phyloP scores from a whole-genome alignment of 768 basidiomycete genomes.

The Hygrocybe punicea region DNA sequence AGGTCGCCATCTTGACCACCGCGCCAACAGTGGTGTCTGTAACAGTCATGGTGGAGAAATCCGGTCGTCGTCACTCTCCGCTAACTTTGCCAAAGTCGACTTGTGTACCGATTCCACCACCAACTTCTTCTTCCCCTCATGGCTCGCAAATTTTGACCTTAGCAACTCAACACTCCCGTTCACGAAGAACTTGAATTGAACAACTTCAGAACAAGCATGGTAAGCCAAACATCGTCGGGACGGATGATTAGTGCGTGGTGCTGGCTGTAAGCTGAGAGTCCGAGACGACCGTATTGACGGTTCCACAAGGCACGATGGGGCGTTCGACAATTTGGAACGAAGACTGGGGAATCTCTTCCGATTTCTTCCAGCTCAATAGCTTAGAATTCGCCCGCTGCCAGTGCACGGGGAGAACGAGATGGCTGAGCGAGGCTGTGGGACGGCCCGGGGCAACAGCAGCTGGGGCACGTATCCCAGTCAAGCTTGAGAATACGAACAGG shows the following conservation, averaged over 20 bases:
- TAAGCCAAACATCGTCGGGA: conserved; percentile 38
- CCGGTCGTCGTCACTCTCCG: conserved; percentile 33
- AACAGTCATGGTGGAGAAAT: conserved; percentile 36
- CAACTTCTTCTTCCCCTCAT: conserved; percentile 32
- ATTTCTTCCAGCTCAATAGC: background rate
- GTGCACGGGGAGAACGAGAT: too few species aligned
- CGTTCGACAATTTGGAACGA: background rate
- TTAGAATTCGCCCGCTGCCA: too few species aligned
- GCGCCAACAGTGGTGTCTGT: conserved; percentile 29
- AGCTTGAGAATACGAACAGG: too few species aligned
- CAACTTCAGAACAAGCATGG: conserved; percentile 35
- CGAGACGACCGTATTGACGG: conserved; percentile 35
- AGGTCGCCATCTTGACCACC: conserved; percentile 33
- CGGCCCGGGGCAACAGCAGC: too few species aligned
- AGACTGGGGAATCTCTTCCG: background rate
- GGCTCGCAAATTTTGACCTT: conserved; percentile 33
- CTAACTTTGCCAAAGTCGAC: conserved; percentile 35
- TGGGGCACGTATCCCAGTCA: too few species aligned
- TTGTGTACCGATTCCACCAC: conserved; percentile 20
- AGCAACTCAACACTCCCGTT: conserved; percentile 31
- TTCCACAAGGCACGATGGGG: conserved; percentile 27
- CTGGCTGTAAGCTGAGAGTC: conserved; percentile 34
- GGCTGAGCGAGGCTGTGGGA: too few species aligned
- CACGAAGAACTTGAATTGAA: conserved; percentile 36
- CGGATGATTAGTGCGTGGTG: conserved; percentile 23